Evolutionary conservation across 2,329 filamentous ascomycete genomes (phyloP).

Genomic region (Madurella mycetomatis): DNA sequence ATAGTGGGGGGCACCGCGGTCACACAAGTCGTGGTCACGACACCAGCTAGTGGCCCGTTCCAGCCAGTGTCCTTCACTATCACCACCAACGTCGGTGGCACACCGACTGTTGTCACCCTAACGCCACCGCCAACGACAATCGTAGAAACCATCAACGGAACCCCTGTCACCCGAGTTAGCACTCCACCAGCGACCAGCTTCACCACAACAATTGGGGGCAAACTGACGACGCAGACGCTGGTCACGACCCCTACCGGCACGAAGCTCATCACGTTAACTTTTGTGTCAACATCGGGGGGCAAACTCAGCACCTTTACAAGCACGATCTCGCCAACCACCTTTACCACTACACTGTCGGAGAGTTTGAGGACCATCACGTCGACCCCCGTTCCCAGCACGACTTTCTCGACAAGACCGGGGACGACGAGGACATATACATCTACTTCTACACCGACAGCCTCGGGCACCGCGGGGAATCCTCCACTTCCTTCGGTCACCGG

Average conservation of each 20-base stretch:
- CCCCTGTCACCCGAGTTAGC: slow-evolving; percentile 23
- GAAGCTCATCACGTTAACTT: slow-evolving; percentile 24
- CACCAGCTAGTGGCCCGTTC: slow-evolving; percentile 17
- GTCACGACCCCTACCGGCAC: slow-evolving; percentile 28
- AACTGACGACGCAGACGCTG: slow-evolving; percentile 24
- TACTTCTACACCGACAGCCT: slow-evolving; percentile 18
- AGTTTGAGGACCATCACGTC: slow-evolving; percentile 29
- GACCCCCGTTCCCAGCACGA: slow-evolving; percentile 26
- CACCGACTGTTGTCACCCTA: slow-evolving; percentile 23
- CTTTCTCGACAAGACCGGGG: slow-evolving; percentile 22
- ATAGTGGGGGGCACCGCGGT: slow-evolving; percentile 20
- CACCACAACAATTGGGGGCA: slow-evolving; percentile 28
- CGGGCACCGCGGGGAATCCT: not conserved
- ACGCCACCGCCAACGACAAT: slow-evolving; percentile 24
- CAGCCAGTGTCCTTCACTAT: slow-evolving; percentile 25
- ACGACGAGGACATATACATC: slow-evolving; percentile 26
- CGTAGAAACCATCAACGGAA: slow-evolving; percentile 26
- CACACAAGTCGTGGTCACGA: slow-evolving; percentile 21
- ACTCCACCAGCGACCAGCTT: slow-evolving; percentile 25
- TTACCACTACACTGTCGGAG: slow-evolving; percentile 28
- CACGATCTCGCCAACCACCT: slow-evolving; percentile 23
- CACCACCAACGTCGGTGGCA: slow-evolving; percentile 26
- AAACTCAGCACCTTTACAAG: slow-evolving; percentile 25
- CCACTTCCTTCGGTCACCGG: slow-evolving; percentile 17
- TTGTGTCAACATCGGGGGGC: slow-evolving; percentile 22